Conservation (phyloP, 768 basidiomycete species). For the Leccinum incarnatum region DNA sequence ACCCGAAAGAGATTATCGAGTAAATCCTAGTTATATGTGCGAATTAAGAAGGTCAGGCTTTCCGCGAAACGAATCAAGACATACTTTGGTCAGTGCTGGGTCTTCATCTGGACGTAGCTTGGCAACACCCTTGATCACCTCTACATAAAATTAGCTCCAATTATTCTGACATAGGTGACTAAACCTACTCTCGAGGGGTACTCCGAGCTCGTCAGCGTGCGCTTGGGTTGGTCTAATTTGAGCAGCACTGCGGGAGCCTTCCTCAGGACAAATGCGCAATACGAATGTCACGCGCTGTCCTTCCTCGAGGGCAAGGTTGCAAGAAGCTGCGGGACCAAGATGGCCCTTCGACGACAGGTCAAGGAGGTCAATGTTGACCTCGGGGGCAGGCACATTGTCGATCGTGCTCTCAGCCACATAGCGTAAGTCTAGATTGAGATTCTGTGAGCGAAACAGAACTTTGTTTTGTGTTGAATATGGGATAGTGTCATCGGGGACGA, state of each 20-base stretch:
- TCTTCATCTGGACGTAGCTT: slow-evolving; percentile 57
- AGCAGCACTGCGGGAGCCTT: slow-evolving; percentile 3
- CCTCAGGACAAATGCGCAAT: slow-evolving; percentile 65
- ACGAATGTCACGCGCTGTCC: slow-evolving; percentile 92
- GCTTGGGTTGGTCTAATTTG: slow-evolving; percentile 34
- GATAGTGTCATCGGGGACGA: slow-evolving; percentile 49
- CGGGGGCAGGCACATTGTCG: slow-evolving; percentile 49
- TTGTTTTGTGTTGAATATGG: slow-evolving; percentile 46
- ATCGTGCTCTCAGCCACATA: slow-evolving; percentile 62
- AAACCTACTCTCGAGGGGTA: slow-evolving; percentile 43
- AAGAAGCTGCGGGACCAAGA: slow-evolving; percentile 61
- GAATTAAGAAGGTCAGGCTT: background rate
- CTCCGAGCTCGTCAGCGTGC: slow-evolving; percentile 43
- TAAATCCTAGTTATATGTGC: slow-evolving; percentile 42
- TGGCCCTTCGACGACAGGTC: slow-evolving; percentile 73
- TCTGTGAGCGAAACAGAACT: slow-evolving; percentile 58
- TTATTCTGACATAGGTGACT: background rate
- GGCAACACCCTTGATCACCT: slow-evolving; percentile 43
- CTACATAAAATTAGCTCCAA: slow-evolving; percentile 23
- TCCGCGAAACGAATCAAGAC: slow-evolving; percentile 2
- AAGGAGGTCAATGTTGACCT: slow-evolving; percentile 55
- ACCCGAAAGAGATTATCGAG: slow-evolving; percentile 58
- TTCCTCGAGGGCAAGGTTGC: slow-evolving; percentile 64
- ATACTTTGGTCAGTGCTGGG: slow-evolving; percentile 66
- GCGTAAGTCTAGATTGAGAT: slow-evolving; percentile 69